Base-by-base conservation (phyloP, 1,284 basidiomycete genomes). In the Pseudozyma thailandica region DNA sequence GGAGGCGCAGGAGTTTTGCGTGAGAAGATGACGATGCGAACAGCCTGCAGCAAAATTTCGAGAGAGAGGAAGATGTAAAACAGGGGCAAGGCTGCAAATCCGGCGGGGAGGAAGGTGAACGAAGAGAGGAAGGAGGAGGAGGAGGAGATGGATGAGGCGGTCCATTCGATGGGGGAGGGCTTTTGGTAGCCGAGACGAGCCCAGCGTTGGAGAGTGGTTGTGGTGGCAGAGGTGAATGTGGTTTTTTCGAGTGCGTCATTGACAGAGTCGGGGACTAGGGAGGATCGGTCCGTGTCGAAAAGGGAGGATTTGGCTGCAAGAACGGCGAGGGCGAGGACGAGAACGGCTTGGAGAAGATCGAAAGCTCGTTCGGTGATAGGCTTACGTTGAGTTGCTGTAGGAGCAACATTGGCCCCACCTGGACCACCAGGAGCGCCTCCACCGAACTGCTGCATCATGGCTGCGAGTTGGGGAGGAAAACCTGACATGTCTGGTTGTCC, bases 61-160 rank as follows among this genome's bases (percentile, higher is more conserved):
- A 82, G 61, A 10, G 74, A 58, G 28, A 81, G 54, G 43, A 82
- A 80, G 58, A 82, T 72, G 72, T 72, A 82, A 48, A 82, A 82
- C 23, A 82, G 55, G 15, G 81, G 81, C 20, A 72, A 27, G 4
- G 53, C 18, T 2, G 61, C 28, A 1, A 53, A 21, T 39, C 21
- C n/a, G 16, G 20, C 9, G 23, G 43, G 50, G 7, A 50, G 13
- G 15, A 57, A 41, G 7, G 7, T n/a, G 16, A 41, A 41, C 7
- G 46, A 42, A 10, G 45, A 41, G 10, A 49, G 21, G 27, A 45
- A 33, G 12, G 41, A 37, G 15, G 42, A 38, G 41, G 42, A 20
- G 7, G 57, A 31, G 13, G 30, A 28, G 1, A 45, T 31, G 6
- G 50, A 37, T 46, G 43, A 13, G 20, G 44, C 2, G 5, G 37